These are phyloP conservation scores for Brettanomyces naardenensis DNA, from an alignment of 805 yeast genomes.

Conservation along the genomic window DNA sequence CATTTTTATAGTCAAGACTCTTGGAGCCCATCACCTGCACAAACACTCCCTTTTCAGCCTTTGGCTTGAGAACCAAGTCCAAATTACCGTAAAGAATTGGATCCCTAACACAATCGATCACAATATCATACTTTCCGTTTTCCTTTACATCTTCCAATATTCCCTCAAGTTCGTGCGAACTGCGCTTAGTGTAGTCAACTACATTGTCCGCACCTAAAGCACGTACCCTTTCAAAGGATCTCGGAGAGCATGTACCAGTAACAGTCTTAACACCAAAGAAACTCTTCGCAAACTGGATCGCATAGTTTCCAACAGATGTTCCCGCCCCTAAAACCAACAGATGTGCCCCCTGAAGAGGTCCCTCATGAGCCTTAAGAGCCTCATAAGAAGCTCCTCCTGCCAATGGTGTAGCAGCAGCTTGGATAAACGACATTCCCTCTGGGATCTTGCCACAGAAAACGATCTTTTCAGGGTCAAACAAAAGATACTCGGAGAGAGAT, in stretches of 20 bases:
- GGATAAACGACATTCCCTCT: conserved; percentile 34
- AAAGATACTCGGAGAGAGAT: conserved; percentile 36
- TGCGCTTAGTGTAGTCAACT: conserved; percentile 50
- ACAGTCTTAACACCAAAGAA: conserved; percentile 39
- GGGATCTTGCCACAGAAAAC: conserved; percentile 34
- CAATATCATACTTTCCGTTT: conserved; percentile 46
- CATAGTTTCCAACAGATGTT: conserved; percentile 55
- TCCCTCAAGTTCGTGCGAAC: conserved; percentile 28
- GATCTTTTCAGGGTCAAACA: conserved; percentile 25
- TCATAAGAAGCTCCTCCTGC: conserved; percentile 55
- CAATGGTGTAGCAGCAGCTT: conserved; percentile 62
- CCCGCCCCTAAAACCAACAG: conserved; percentile 69
- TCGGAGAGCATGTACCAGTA: conserved; percentile 41
- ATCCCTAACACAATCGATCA: conserved; percentile 62
- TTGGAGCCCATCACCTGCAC: conserved; percentile 52
- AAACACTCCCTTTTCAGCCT: conserved; percentile 39
- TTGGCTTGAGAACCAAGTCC: conserved; percentile 36
- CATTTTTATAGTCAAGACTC: conserved; percentile 27
- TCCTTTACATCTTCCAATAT: conserved; percentile 23
- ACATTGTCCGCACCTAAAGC: conserved; percentile 45
- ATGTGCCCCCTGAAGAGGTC: conserved; percentile 31
- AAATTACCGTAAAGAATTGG: conserved; percentile 19
- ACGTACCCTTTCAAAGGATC: conserved; percentile 18
- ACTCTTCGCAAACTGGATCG: conserved; percentile 49
- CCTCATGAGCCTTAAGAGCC: conserved; percentile 14